Base-by-base conservation (phyloP, 768 basidiomycete species). In the Mycena maculata region DNA sequence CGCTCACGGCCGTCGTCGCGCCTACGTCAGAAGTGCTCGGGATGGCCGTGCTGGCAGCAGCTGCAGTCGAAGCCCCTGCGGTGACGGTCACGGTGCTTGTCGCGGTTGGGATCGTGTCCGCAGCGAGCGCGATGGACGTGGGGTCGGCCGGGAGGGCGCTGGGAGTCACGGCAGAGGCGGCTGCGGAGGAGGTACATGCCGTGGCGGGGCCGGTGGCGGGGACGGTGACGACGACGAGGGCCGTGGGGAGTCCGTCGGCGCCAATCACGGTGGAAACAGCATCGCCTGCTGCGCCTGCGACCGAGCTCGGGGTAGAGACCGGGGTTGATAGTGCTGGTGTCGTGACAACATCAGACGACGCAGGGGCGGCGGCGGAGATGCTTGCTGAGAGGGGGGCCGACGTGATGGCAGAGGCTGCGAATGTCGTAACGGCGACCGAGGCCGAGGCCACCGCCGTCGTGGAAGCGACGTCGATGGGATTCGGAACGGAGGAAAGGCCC, bases 181-280 rank as follows among this genome's bases (percentile, higher is more conserved):
- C 12, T 65, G 53, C 56, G 28, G 67, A 30, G 18, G 71, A 42
- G 8, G 63, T 59, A 54, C 60, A 44, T 0, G 65, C 22, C 12
- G 45, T 16, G 1, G 53, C 39, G 56, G 59, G 58, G 50, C 76
- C 77, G 50, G 73, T 72, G 15, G 77, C 76, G 22, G 78, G 74
- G 57, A 77, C 76, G 8, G 78, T 78, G 25, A 77, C 74, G 28
- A 78, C 68, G 41, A 81, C 71, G 15, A 81, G 80, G 31, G 81
- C 78, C 41, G 80, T 83, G 57, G 75, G 76, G 44, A 77, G 72
- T 12, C 79, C 80, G 57, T 81, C 73, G 4, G 73, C 62, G 9
- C 80, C 78, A 53, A 79, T 75, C 16, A 73, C 74, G 10, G 78
- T 65, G 30, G 61, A 63, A 22, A 74, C 63, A 33, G 70, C 54